phyloP scores from a whole-genome alignment of 2,329 filamentous ascomycete genomes.

The Talaromyces amestolkiae region DNA sequence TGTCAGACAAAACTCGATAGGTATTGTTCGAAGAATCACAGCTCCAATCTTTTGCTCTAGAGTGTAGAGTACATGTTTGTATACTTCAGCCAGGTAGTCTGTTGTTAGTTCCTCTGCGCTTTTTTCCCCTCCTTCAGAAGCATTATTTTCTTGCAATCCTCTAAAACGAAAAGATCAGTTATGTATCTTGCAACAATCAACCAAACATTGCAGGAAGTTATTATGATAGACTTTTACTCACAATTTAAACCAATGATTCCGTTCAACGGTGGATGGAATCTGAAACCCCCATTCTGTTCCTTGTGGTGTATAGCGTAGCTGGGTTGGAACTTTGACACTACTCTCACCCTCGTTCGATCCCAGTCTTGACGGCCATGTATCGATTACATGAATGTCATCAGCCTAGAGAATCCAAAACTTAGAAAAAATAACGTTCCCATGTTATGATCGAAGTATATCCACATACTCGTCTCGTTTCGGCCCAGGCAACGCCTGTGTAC shows the following conservation, averaged over 20 bases:
- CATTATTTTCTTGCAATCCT: neutral
- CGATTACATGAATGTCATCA: neutral
- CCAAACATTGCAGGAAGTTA: neutral
- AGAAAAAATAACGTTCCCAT: constrained; percentile 47
- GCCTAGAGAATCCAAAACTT: neutral
- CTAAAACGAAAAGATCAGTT: neutral
- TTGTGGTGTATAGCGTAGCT: constrained; percentile 98
- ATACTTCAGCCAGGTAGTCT: constrained; percentile 96
- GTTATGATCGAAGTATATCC: constrained; percentile 70
- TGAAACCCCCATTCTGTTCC: constrained; percentile 98
- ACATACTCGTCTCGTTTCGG: constrained; percentile 29
- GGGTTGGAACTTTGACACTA: constrained; percentile 98
- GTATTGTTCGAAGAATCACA: constrained; percentile 95
- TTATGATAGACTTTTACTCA: constrained; percentile 63
- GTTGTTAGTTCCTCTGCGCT: constrained; percentile 93
- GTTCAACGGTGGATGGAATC: constrained; percentile 95
- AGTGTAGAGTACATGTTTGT: constrained; percentile 92
- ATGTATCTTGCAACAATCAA: neutral
- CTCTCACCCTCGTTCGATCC: constrained; percentile 47
- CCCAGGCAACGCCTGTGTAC: constrained; percentile 94
- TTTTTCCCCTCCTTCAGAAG: neutral
- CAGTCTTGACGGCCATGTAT: neutral
- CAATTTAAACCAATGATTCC: constrained; percentile 99
- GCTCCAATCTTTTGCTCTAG: constrained; percentile 95
- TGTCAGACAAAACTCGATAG: constrained; percentile 95